Conservation (phyloP, 2,329 filamentous ascomycete species). For the Trichoderma citrinoviride region DNA sequence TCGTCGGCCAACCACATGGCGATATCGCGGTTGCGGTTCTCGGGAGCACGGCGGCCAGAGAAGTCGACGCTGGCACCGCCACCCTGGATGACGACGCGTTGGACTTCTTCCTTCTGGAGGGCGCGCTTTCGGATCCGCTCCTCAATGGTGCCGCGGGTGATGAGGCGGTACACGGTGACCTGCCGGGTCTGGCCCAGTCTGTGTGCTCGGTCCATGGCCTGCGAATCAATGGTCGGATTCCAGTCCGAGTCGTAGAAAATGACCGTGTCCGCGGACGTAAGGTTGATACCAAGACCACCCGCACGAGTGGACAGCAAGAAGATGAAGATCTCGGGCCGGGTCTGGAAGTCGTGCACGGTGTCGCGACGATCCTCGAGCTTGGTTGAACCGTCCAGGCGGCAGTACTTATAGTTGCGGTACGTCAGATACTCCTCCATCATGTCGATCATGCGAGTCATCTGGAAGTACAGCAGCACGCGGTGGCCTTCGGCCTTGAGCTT, state of each 20-base stretch:
- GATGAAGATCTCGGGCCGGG: slow-evolving; percentile 89
- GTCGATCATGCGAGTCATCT: slow-evolving; percentile 99
- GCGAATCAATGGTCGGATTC: slow-evolving; percentile 98
- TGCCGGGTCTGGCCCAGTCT: slow-evolving; percentile 93
- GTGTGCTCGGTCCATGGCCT: slow-evolving; percentile 98
- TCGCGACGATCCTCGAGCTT: slow-evolving; percentile 96
- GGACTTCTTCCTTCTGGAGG: slow-evolving; percentile 96
- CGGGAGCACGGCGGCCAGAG: slow-evolving; percentile 80
- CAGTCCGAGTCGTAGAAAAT: slow-evolving; percentile 99
- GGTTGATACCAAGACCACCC: slow-evolving; percentile 95
- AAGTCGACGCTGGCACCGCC: slow-evolving; percentile 92
- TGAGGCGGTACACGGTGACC: slow-evolving; percentile 95
- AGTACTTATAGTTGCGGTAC: slow-evolving; percentile 99
- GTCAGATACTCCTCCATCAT: slow-evolving; percentile 98
- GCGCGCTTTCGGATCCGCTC: slow-evolving; percentile 97
- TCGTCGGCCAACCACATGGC: slow-evolving; percentile 98
- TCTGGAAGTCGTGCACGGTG: slow-evolving; percentile 96
- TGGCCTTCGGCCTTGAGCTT: slow-evolving; percentile 90
- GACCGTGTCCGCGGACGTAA: slow-evolving; percentile 94
- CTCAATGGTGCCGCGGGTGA: slow-evolving; percentile 94
- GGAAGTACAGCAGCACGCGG: slow-evolving; percentile 96
- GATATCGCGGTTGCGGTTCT: slow-evolving; percentile 96
- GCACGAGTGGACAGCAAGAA: slow-evolving; percentile 95
- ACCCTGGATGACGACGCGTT: slow-evolving; percentile 92
- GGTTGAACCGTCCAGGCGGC: slow-evolving; percentile 91